Base-by-base conservation (phyloP, 31 red algal genomes). In the Odonthalia washingtoniensis region DNA sequence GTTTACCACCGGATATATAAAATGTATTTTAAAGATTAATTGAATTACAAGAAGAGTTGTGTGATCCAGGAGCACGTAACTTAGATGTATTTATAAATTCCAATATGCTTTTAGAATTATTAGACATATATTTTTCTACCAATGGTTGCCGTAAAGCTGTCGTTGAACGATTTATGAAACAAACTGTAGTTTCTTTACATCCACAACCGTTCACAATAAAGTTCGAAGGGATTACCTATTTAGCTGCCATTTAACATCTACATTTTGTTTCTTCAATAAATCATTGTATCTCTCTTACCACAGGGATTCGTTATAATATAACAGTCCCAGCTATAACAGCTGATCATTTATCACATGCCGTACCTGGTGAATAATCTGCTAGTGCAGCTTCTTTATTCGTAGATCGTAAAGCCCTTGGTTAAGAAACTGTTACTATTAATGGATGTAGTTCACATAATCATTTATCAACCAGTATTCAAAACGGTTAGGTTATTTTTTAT, bases 321-420 rank as follows among this genome's bases (percentile, higher is more conserved):
- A n/a, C n/a, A n/a, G n/a, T n/a, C n/a, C n/a, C n/a, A n/a, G n/a
- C n/a, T n/a, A n/a, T n/a, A n/a, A n/a, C n/a, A n/a, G n/a, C n/a
- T n/a, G n/a, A n/a, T n/a, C n/a, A n/a, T n/a, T n/a, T n/a, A n/a
- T n/a, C n/a, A 21, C 85, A 88, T 79, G 72, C 85, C 1, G 85
- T 88, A 3, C 85, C 85, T 49, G 85, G 85, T n/a, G 3, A 44
- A 27, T 88, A 88, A 38, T 74, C 85, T 5, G 73, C 74, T 2
- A 88, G 78, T 46, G 68, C 68, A 64, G 65, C 85, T n/a, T 49
- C 61, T 42, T 88, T 63, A 9, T 91, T 78, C 46, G 89, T 91
- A 14, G 89, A 91, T 39, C 77, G 46, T 65, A 73, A 85, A 69
- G 89, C 70, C 27, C 72, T 76, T 65, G 89, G 89, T 40, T 83